Evolutionary conservation across 495 filamentous ascomycete species (phyloP), one percentile per base, ranked within the genome.

Genomic region (Sphaerosporella brunnea): DNA sequence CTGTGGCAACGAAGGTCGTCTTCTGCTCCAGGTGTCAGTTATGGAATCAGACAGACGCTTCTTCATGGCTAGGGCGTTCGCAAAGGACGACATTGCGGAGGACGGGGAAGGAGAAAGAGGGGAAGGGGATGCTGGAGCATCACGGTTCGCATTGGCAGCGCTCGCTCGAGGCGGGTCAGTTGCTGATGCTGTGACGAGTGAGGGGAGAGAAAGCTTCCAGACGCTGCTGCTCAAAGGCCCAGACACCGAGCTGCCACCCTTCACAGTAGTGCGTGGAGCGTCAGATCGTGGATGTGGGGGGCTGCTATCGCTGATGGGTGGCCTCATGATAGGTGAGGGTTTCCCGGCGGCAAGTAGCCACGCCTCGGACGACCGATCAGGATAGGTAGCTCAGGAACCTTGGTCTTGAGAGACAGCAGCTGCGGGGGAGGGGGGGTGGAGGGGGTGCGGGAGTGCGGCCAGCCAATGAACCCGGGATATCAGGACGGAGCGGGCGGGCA

Each of bases 1-100:
- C 51, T 59, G 56, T 34, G 58, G 56, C 25, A 59, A 36, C 30
- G 56, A 59, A 21, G 56, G 56, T 23, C 56, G 55, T 25, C 56
- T 53, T 55, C 56, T 59, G 46, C 18, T 59, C 55, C 46, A 59
- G 50, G 13, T 59, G 55, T 59, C 56, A 59, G 56, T 59, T 36
- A 59, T 54, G 39, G 56, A 59, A 32, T 59, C 56, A 9, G 56
- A 59, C 39, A 59, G 53, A 37, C 56, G 55, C 34, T 59, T 59
- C 23, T 59, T 59, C 41, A 59, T 59, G 42, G 56, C 51, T 34
- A 55, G 50, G 24, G 53, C 45, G 35, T 48, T 25, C 20, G 45
- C 45, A 39, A 48, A 39, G 19, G 45, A 21, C 20, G 43, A 46
- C 43, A 46, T 46, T n/a, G n/a, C n/a, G 34, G 43, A 28, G 28